Evolutionary conservation across 148 eudicot genomes (phyloP), one percentile per base, ranked within the genome.

Genomic region (Diospyros kaki): DNA sequence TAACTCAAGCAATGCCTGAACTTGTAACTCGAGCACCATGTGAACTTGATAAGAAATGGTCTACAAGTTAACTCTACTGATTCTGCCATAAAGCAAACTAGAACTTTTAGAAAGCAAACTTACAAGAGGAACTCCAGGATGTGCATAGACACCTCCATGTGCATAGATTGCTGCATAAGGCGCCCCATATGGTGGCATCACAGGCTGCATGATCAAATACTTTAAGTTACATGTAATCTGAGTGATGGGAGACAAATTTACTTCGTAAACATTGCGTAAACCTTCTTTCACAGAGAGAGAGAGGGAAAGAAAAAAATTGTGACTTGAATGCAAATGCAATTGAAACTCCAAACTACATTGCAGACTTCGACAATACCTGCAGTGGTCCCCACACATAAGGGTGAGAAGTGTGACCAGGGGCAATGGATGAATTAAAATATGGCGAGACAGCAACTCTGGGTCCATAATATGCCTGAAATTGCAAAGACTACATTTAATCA

Each of bases 321-420:
- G 73, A 55, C 53, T 64, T 6, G 14, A 4, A 59, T 54, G 50
- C 68, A 54, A 51, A 3, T 73, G 45, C 28, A 28, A 28, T 28
- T 28, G 61, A 60, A 73, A 66, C 9, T 50, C 14, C 44, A 64
- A 28, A 64, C 8, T 45, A 55, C 43, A 58, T 10, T 1, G 50
- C 66, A 44, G 18, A 73, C 42, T 46, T 4, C 58, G 48, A 52
- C 0, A 69, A 74, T 80, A 94, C 98, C 95, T 91, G 98, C 53
- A 94, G 94, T 69, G 93, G 91, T 73, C 89, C 97, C 98, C 98
- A 94, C 95, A 92, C 87, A 75, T 94, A 94, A 42, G 94, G 91
- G 40, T 82, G 91, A 76, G 94, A 91, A 4, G 89, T 78, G 64
- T 90, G 97, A 53, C 93, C 95, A 73, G 97, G 71, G 73, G 95